phyloP scores from a whole-genome alignment of 2,329 filamentous ascomycete genomes.

The Aspergillus fumigatus region DNA sequence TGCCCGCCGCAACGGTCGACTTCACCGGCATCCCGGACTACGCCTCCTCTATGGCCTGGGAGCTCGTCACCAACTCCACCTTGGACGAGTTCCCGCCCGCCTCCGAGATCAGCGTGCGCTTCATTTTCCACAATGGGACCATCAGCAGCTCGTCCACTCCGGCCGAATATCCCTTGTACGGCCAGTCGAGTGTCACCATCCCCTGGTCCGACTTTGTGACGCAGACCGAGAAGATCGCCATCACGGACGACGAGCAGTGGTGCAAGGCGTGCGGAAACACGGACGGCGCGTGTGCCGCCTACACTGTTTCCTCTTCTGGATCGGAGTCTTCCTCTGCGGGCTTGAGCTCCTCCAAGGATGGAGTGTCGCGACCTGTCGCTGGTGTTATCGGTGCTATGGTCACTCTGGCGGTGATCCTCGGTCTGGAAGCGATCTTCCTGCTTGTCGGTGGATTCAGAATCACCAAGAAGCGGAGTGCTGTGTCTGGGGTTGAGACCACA shows the following conservation, averaged over 20 bases:
- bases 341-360: constrained; percentile 26
- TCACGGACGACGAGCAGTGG: constrained; percentile 64
- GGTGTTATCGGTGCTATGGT: constrained; percentile 75
- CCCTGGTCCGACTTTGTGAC: constrained; percentile 65
- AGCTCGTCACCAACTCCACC: constrained; percentile 56
- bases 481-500: constrained; percentile 8
- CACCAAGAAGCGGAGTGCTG: constrained; percentile 47
- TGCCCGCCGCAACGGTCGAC: constrained; percentile 49
- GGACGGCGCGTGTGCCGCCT: constrained; percentile 60
- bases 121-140: constrained; percentile 61
- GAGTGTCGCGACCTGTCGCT: constrained; percentile 66
- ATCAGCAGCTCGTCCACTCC: constrained; percentile 43
- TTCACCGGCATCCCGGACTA: constrained; percentile 82
- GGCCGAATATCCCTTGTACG: constrained; percentile 57
- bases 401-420: constrained; percentile 60
- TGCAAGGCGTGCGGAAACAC: constrained; percentile 71
- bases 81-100: constrained; percentile 38
- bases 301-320: constrained; percentile 26
- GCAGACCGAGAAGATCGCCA: constrained; percentile 61
- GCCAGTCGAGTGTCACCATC: constrained; percentile 51
- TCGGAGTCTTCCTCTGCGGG: constrained; percentile 22
- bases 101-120: constrained; percentile 55
- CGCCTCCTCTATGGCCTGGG: constrained; percentile 74
- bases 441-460: constrained; percentile 55
- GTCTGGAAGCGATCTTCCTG: constrained; percentile 51